These are phyloP conservation scores for Wickerhamiella vanderwaltii DNA, from an alignment of 805 yeast species.

Conservation along the genomic window DNA sequence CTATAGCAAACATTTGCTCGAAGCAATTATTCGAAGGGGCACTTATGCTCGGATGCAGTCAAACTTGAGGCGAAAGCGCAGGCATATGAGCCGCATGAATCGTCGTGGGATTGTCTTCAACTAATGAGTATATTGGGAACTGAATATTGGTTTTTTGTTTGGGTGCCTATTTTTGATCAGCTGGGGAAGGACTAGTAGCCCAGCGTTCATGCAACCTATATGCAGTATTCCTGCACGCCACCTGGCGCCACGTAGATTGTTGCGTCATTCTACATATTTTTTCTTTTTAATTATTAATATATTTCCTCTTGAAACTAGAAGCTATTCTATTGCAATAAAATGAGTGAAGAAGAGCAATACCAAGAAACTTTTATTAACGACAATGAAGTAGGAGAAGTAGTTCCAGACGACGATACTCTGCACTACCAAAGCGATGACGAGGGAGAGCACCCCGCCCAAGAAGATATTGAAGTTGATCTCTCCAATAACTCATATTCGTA, in stretches of 20 bases:
- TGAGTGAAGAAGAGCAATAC: too few relatives aligned
- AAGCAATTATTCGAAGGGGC: conserved; percentile 68
- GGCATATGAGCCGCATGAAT: conserved; percentile 10
- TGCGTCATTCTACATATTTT: too few relatives aligned
- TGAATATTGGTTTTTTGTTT: too few relatives aligned
- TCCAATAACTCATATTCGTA: conserved; percentile 80
- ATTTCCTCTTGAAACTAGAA: too few relatives aligned
- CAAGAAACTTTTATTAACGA: conserved; percentile 21
- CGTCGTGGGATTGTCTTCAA: not conserved
- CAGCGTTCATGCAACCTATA: too few relatives aligned
- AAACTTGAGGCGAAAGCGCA: conserved; percentile 16
- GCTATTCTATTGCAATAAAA: too few relatives aligned
- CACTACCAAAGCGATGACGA: conserved; percentile 17
- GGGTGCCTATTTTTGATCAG: too few relatives aligned
- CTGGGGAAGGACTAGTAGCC: too few relatives aligned
- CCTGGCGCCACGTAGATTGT: too few relatives aligned
- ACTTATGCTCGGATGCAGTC: conserved; percentile 37
- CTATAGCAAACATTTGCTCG: conserved; percentile 44
- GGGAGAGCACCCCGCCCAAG: conserved; percentile 28
- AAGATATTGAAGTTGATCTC: conserved; percentile 66
- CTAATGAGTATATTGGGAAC: too few relatives aligned
- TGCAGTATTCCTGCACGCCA: too few relatives aligned
- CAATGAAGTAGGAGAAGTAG: conserved; percentile 23
- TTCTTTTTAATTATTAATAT: too few relatives aligned
- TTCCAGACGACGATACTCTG: conserved; percentile 11